Evolutionary conservation across 2,329 filamentous ascomycete genomes (phyloP).

Genomic region (Fusarium sp.): DNA sequence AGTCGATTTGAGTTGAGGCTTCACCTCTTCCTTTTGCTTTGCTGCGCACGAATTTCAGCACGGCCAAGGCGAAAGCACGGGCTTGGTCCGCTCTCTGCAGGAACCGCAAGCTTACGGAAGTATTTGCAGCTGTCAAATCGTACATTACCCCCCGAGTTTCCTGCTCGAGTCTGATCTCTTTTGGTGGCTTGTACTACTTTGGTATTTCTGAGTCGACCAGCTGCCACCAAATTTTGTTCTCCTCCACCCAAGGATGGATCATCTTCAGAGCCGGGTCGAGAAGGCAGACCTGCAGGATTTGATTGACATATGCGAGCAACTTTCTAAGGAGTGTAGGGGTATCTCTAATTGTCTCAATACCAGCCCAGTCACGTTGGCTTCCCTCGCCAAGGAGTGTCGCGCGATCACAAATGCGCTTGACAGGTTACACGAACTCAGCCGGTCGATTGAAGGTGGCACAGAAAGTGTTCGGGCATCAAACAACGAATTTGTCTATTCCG

Average conservation of each 20-base stretch:
- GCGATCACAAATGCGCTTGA: slow-evolving; percentile 42
- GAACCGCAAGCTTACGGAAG: slow-evolving; percentile 10
- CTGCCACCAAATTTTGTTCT: slow-evolving; percentile 9
- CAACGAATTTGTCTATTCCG: slow-evolving; percentile 40
- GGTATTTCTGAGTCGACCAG: slow-evolving; percentile 14
- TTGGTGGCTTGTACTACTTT: slow-evolving; percentile 9
- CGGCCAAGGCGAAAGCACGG: slow-evolving; percentile 35
- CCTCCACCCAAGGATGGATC: slow-evolving; percentile 32
- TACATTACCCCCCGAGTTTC: slow-evolving; percentile 33
- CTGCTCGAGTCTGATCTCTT: slow-evolving; percentile 1
- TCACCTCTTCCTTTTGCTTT: slow-evolving; percentile 13
- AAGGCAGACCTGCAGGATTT: slow-evolving; percentile 39
- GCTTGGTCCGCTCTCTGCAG: slow-evolving; percentile 24
- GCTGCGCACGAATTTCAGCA: slow-evolving; percentile 19
- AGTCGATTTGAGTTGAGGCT: slow-evolving; percentile 5
- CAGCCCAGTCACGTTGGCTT: slow-evolving; percentile 39
- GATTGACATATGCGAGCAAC: slow-evolving; percentile 39
- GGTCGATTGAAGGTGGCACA: slow-evolving; percentile 27
- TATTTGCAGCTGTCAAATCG: slow-evolving; percentile 22
- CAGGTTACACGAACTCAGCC: slow-evolving; percentile 40
- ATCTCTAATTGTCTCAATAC: slow-evolving; percentile 43
- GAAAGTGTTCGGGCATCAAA: slow-evolving; percentile 37
- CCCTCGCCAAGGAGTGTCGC: slow-evolving; percentile 40
- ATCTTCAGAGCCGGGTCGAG: slow-evolving; percentile 35
- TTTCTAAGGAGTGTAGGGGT: slow-evolving; percentile 38